Evolutionary conservation across 2,329 filamentous ascomycete genomes (phyloP).

Genomic region (Alternaria ventricosa): DNA sequence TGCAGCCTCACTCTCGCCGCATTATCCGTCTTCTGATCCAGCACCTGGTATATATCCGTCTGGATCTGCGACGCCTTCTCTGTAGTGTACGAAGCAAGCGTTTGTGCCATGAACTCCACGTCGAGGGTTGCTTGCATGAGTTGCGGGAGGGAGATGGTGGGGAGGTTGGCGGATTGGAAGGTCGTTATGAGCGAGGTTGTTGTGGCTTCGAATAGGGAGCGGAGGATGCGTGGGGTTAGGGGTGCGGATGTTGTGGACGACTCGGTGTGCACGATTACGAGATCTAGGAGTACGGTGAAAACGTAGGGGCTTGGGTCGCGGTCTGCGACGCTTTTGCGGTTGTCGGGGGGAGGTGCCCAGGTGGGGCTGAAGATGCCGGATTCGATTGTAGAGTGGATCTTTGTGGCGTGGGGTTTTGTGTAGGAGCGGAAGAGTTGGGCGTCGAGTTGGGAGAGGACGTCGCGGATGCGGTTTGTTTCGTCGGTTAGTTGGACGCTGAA

Average conservation of each 20-base stretch:
- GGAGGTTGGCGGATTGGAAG: constrained; percentile 63
- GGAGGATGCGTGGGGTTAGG: constrained; percentile 81
- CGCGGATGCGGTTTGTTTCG: constrained; percentile 88
- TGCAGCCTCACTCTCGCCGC: constrained; percentile 81
- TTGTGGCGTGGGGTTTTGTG: constrained; percentile 66
- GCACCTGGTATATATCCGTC: constrained; percentile 87
- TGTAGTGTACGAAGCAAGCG: constrained; percentile 86
- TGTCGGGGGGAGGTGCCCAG: constrained; percentile 69
- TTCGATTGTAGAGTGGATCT: constrained; percentile 72
- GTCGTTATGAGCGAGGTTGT: constrained; percentile 81
- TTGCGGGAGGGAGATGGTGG: constrained; percentile 75
- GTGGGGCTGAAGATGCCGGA: constrained; percentile 72
- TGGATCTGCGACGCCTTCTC: constrained; percentile 82
- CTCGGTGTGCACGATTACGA: constrained; percentile 92
- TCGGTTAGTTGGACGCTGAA: constrained; percentile 95
- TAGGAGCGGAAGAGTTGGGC: constrained; percentile 90
- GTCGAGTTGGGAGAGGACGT: constrained; percentile 91
- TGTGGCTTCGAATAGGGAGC: constrained; percentile 82
- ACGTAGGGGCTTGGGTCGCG: constrained; percentile 84
- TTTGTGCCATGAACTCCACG: constrained; percentile 96
- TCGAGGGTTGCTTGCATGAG: constrained; percentile 98
- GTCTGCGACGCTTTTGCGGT: constrained; percentile 55
- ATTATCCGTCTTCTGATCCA: constrained; percentile 89
- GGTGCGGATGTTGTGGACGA: constrained; percentile 64
- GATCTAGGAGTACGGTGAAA: constrained; percentile 80